Percentiles rank a stretch among this genome's conserved stretches.
phyloP scores from a whole-genome alignment of 208 protist species.

The Trypanosoma grayi region DNA sequence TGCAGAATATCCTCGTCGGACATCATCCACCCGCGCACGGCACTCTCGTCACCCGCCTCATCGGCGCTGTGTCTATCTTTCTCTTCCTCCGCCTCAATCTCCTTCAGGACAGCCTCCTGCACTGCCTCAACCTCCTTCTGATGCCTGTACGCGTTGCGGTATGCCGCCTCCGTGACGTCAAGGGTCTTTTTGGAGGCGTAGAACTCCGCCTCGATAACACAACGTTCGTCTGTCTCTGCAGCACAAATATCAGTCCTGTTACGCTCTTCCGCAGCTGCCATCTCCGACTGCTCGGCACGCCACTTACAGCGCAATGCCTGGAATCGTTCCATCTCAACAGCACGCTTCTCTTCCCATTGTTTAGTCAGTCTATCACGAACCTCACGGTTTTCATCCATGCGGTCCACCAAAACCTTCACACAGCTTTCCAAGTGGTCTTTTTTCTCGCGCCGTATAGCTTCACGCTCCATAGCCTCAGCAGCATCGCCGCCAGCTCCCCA shows the following conservation, averaged over 20 bases:
- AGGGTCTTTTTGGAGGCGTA: constrained; percentile 23
- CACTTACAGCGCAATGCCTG: constrained; percentile 42
- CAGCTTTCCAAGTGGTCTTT: constrained; percentile 74
- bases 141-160: constrained; percentile 50
- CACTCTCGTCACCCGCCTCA: background rate
- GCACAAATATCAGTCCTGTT: constrained; percentile 28
- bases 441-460: constrained; percentile 80
- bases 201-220: constrained; percentile 35
- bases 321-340: constrained; percentile 52
- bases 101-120: constrained; percentile 24
- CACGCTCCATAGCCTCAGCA: constrained; percentile 64
- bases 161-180: constrained; percentile 19
- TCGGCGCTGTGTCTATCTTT: constrained; percentile 14
- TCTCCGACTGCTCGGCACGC: constrained; percentile 26
- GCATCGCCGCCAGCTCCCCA: constrained; percentile 76
- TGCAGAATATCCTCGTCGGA: constrained; percentile 68
- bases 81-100: constrained; percentile 26
- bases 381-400: constrained; percentile 68
- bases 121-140: constrained; percentile 29
- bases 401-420: constrained; percentile 63
- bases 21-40: constrained; percentile 30
- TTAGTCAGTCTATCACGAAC: constrained; percentile 69
- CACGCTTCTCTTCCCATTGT: constrained; percentile 57
- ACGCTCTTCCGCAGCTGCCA: constrained; percentile 33
- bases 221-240: constrained; percentile 35